Evolutionary conservation across 1,284 basidiomycete genomes (phyloP), one percentile per base, ranked within the genome.

Genomic region (Taiwanofungus camphoratus): DNA sequence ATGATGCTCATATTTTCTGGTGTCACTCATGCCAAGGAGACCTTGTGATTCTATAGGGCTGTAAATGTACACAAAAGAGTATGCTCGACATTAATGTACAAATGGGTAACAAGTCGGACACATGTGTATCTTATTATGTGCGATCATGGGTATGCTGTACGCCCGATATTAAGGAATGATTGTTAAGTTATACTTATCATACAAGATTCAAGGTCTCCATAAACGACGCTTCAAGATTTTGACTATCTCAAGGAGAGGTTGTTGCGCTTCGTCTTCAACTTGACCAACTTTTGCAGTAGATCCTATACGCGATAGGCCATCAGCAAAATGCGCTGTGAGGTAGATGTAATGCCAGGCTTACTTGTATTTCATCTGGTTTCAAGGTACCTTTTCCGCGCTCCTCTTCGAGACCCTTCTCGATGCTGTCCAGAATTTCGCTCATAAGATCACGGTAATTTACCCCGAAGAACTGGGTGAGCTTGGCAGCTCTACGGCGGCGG

Each of bases 1-100:
- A 90, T 55, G 86, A 89, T 54, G 79, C 84, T 19, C 87, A 89
- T 59, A 75, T 90, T 12, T 89, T 90, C 65, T 90, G 87, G 86
- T 90, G 87, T 65, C 72, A 79, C 55, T 77, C 82, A 22, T 90
- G 87, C 69, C 71, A 68, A 39, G 87, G 86, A 32, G 87, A 90
- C 61, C 64, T 89, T 31, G 83, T 90, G 38, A 78, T 89, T 50
- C 65, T 89, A 44, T 88, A 24, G 33, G 22, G 16, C 15, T 7
- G 22, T 24, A 29, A 8, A 36, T 33, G 41, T 43, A 43, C 41
- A 32, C 19, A 22, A 15, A 11, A 35, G 21, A 4, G 23, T 15
- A 44, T 39, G 33, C 23, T 16, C 18, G n/a, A 30, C 26, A n/a
- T 29, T 37, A 27, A 19, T 23, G 35, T 22, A 34, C 35, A 21